Evolutionary conservation across 257 asterid species (phyloP), one percentile per base, ranked within the genome.

Genomic region (Mentha longifolia): DNA sequence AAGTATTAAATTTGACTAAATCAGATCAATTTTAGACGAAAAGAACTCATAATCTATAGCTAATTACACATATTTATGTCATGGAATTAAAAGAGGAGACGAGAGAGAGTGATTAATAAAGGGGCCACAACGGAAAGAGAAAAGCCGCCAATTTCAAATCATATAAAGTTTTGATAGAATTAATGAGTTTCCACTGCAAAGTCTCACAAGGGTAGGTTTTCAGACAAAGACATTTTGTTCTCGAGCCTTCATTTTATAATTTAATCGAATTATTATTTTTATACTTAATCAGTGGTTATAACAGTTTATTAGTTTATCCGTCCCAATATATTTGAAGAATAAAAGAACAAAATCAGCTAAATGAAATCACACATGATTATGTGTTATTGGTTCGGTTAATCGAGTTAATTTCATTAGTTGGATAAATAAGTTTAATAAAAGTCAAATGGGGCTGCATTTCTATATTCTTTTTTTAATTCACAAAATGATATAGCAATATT

Each of bases 81-180:
- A 54, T 19, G 35, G 37, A 25, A 54, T 9, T 9, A 7, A 20
- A 22, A 28, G 14, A 22, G 22, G 8, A 55, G 8, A 22, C 4
- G 16, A 55, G 61, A 25, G 28, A 4, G 12, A 20, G 20, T 52
- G 28, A 52, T 51, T 51, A 64, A 9, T 11, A 47, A 4, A 42
- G 9, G 71, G 72, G 43, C 72, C 77, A 73, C 72, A 16, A 49
- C 7, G 49, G 41, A 59, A 49, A 28, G 42, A 49, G 7, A 60
- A 58, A 22, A 59, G 57, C 56, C 47, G 57, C 69, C 52, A 46
- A 55, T 73, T 35, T 52, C 17, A 56, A 66, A 57, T 56, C 17
- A 65, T 56, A 6, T 8, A 61, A 17, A 12, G 25, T 14, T 15
- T 19, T 41, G 28, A 54, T 62, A 56, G 59, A 43, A 37, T 73